Conservation (phyloP, 768 basidiomycete genomes). For the Kwoniella dendrophila region DNA sequence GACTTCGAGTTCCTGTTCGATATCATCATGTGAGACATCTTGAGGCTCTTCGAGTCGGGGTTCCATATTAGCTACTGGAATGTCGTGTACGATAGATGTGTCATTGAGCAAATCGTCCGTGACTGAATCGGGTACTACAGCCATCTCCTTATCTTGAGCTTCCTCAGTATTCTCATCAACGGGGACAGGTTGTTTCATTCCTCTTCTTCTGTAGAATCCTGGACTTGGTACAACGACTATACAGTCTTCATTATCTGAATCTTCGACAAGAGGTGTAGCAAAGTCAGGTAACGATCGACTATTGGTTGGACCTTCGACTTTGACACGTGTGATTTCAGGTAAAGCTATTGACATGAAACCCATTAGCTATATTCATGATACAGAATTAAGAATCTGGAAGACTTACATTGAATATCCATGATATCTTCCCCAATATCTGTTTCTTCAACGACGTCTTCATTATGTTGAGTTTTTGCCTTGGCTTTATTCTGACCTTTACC, state of each 20-base stretch:
- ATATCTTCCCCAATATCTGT: background rate
- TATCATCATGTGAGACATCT: too few relatives aligned
- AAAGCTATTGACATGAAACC: constrained; percentile 3
- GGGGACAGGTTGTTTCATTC: background rate
- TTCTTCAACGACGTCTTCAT: background rate
- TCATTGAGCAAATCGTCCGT: too few relatives aligned
- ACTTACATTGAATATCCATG: constrained; percentile 19
- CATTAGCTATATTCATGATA: background rate
- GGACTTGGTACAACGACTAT: constrained; percentile 17
- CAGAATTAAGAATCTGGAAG: background rate
- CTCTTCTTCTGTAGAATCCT: constrained; percentile 8
- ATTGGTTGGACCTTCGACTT: background rate
- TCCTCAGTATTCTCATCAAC: background rate
- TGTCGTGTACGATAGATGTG: too few relatives aligned
- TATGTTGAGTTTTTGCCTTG: constrained; percentile 5
- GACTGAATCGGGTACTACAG: too few relatives aligned
- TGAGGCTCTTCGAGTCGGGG: too few relatives aligned
- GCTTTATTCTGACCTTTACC: constrained; percentile 14
- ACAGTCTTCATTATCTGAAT: constrained; percentile 13
- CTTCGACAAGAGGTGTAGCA: background rate
- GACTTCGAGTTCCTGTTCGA: constrained; percentile 2
- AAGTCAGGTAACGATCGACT: constrained; percentile 15
- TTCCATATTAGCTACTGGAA: too few relatives aligned
- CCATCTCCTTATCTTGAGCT: too few relatives aligned
- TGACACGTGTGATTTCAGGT: constrained; percentile 11